phyloP scores from a whole-genome alignment of 306 rosid genomes.

The Prosopis cineraria region DNA sequence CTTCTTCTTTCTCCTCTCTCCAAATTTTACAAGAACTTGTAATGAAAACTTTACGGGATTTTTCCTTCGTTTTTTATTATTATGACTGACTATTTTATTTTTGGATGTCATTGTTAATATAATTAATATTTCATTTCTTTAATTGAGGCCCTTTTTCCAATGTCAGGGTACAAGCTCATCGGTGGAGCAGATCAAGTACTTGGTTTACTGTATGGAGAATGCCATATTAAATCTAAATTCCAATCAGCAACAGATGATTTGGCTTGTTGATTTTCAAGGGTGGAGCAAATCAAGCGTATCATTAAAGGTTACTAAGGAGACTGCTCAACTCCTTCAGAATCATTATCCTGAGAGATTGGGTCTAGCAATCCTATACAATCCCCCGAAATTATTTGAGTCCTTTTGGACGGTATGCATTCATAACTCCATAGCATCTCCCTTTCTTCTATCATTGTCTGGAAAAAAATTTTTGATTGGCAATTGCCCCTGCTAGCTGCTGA shows the following conservation, averaged over 20 bases:
- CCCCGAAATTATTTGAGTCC: constrained; percentile 84
- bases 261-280: constrained; percentile 79
- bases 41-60: background rate
- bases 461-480: constrained; percentile 5
- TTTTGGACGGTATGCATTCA: constrained; percentile 75
- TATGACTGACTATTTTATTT: background rate
- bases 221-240: constrained; percentile 54
- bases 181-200: constrained; percentile 57
- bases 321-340: constrained; percentile 66
- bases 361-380: constrained; percentile 73
- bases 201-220: constrained; percentile 84
- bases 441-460: constrained; percentile 1
- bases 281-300: constrained; percentile 65
- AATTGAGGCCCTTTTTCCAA: constrained; percentile 23
- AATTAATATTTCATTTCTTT: constrained; percentile 24
- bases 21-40: background rate
- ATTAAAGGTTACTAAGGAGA: constrained; percentile 66
- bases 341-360: constrained; percentile 90
- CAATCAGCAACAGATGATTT: constrained; percentile 76
- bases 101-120: background rate
- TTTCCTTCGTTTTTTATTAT: background rate
- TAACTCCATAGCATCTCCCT: background rate
- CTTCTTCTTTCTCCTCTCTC: background rate
- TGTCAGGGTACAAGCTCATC: constrained; percentile 54
- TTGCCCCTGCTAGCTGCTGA: background rate